phyloP scores from a whole-genome alignment of 2,329 filamentous ascomycete species.

The Bipolaris bicolor region DNA sequence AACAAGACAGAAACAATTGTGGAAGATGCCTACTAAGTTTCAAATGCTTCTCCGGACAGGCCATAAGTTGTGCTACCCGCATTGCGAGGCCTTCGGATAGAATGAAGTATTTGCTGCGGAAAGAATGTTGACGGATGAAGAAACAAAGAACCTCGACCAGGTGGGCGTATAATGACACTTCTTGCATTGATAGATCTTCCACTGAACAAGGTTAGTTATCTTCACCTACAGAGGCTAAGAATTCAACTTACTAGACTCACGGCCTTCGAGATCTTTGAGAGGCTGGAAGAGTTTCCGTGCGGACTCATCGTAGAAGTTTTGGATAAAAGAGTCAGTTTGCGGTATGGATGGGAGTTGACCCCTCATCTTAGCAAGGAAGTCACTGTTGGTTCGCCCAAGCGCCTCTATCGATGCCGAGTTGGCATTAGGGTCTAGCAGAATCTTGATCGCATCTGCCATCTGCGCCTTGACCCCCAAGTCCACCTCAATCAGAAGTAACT shows the following conservation, averaged over 20 bases:
- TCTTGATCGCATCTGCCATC: constrained; percentile 92
- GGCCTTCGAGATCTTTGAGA: constrained; percentile 76
- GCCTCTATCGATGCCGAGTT: constrained; percentile 66
- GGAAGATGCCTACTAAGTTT: constrained; percentile 72
- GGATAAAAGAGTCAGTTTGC: constrained; percentile 84
- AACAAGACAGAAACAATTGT: not conserved
- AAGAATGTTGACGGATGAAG: constrained; percentile 87
- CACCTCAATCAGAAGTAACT: constrained; percentile 86
- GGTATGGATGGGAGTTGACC: constrained; percentile 59
- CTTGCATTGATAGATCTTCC: constrained; percentile 76
- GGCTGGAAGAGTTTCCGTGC: constrained; percentile 86
- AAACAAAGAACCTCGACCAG: constrained; percentile 92
- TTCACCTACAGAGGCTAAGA: not conserved
- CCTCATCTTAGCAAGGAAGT: constrained; percentile 69
- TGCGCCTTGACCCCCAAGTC: constrained; percentile 95
- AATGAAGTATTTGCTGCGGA: constrained; percentile 87
- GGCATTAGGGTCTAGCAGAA: constrained; percentile 78
- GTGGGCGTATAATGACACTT: constrained; percentile 89
- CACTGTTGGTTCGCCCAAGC: constrained; percentile 66
- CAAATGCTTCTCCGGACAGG: constrained; percentile 86
- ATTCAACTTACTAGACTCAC: constrained; percentile 57
- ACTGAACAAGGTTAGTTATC: constrained; percentile 55
- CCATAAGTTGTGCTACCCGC: constrained; percentile 81
- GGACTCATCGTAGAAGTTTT: constrained; percentile 87
- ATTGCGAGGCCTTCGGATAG: constrained; percentile 77